Evolutionary conservation across 2,329 filamentous ascomycete species (phyloP).

Genomic region (Cordyceps javanica): DNA sequence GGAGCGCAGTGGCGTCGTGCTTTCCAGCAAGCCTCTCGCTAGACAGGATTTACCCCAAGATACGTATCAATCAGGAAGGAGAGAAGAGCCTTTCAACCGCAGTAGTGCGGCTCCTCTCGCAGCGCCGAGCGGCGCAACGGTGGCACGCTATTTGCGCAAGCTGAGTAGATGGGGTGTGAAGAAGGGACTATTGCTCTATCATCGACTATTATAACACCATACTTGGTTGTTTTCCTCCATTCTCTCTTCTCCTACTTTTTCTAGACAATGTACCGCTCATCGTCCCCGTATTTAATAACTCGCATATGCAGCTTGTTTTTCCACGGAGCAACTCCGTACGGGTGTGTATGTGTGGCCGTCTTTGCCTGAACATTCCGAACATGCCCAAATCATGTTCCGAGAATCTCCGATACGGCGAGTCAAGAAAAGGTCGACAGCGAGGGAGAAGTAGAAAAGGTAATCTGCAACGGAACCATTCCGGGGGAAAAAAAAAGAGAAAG

Average conservation of each 20-base stretch:
- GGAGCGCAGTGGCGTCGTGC: background rate
- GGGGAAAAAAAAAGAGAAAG: background rate
- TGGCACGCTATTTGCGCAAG: background rate
- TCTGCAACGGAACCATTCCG: background rate
- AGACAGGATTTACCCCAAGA: background rate
- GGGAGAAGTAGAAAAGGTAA: too few relatives aligned
- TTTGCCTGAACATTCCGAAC: too few relatives aligned
- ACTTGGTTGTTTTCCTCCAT: too few relatives aligned
- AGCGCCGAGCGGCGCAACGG: background rate
- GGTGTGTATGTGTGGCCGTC: too few relatives aligned
- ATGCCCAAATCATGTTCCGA: background rate
- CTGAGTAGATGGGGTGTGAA: background rate
- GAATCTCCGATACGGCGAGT: background rate
- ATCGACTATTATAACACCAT: background rate
- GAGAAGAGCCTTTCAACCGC: background rate
- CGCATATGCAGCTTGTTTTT: background rate
- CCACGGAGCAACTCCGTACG: too few relatives aligned
- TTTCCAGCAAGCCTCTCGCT: background rate
- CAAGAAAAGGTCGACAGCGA: background rate
- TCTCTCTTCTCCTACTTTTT: background rate
- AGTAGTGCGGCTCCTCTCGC: too few relatives aligned
- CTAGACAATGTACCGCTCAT: background rate
- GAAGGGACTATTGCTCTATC: background rate
- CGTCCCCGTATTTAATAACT: background rate
- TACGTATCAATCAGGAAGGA: conserved; percentile 4